A percentile compares a stretch with the other conserved stretches of the same genome.
These are phyloP conservation scores for Fraxinus ornus DNA, from an alignment of 305 asterid genomes.

Conservation along the genomic window DNA sequence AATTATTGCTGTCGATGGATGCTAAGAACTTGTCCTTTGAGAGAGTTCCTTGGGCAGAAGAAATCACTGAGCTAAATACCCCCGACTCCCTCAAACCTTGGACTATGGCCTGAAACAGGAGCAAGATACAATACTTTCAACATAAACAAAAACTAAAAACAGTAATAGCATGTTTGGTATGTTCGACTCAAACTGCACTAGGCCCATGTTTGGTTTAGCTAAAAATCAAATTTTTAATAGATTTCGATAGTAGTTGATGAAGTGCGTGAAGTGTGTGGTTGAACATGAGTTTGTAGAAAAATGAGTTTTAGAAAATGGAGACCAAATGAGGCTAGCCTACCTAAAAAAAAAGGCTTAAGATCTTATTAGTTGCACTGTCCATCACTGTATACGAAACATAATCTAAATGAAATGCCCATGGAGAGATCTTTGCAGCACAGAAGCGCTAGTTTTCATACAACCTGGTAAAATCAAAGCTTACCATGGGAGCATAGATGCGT, in stretches of 20 bases:
- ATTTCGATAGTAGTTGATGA: neutral
- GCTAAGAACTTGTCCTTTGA: slow-evolving; percentile 66
- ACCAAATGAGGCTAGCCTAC: neutral
- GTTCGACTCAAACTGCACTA: neutral
- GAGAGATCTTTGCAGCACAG: neutral
- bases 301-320: neutral
- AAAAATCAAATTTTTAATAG: neutral
- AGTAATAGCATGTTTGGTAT: neutral
- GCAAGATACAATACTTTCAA: neutral
- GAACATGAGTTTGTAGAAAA: neutral
- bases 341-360: neutral
- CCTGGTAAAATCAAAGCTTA: slow-evolving; percentile 23
- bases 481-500: slow-evolving; percentile 45
- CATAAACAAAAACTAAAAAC: neutral
- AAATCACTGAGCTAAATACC: slow-evolving; percentile 60
- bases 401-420: neutral
- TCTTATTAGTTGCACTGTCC: neutral
- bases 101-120: slow-evolving; percentile 63
- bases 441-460: neutral
- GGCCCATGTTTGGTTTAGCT: neutral
- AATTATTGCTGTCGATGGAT: slow-evolving; percentile 62
- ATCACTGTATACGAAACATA: neutral
- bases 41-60: slow-evolving; percentile 51
- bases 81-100: slow-evolving; percentile 89
- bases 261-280: neutral